Evolutionary conservation across 768 basidiomycete genomes (phyloP), one percentile per base, ranked within the genome.

Genomic region (Psilocybe azurescens): DNA sequence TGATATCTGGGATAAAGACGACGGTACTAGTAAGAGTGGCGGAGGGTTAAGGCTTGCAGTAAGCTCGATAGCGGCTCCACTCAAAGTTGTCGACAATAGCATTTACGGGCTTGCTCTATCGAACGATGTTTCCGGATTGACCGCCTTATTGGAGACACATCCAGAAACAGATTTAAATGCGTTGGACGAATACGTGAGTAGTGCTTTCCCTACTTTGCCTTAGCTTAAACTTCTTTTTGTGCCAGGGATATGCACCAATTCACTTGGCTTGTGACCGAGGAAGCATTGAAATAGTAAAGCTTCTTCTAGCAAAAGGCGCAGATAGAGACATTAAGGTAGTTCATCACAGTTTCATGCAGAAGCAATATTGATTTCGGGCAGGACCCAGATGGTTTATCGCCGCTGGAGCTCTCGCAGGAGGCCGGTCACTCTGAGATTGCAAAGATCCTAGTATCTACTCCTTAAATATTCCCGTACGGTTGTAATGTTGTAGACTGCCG

Each of bases 251-350:
- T 72, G 93, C 94, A 0, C 83, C 95, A 7, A 75, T 97, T 18
- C 95, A 97, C 68, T 80, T 96, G 0, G 95, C 95, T 4, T 86
- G 89, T 29, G 95, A 97, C 73, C 80, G 95, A 69, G 95, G 95
- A 1, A 81, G 87, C 67, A 58, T 78, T 6, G 77, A 79, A 0
- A 76, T 85, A 2, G 89, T 91, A 1, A 75, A 81, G 64, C 59
- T 87, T 4, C 74, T 97, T 44, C 70, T 95, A 18, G 67, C 78
- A 20, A 77, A 79, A 54, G 93, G 92, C 3, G 94, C 90, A 5
- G 86, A 94, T 67, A 72, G 69, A 48, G 73, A 74, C 33, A 75
- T 91, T 48, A 88, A 89, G 83, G 95, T 93, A 52, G 51, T n/a
- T 39, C 41, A 44, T 58, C 39, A 20, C 28, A 24, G 11, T 39